Evolutionary conservation across 1,139 yeast species (phyloP), one percentile per base, ranked within the genome.

Genomic region (Sugiyamaella castrensis): DNA sequence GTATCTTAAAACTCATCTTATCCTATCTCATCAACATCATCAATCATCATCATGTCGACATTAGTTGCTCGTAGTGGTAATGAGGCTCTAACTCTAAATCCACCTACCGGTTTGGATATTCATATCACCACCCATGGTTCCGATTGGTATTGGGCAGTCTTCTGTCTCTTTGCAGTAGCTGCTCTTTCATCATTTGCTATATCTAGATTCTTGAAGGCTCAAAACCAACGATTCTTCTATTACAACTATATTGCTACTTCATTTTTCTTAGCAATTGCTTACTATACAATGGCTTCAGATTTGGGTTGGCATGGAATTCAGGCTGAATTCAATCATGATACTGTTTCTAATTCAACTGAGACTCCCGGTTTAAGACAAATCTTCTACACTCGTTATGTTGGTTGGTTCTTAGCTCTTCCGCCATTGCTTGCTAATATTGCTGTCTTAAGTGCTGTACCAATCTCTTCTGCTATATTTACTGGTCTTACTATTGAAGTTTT

Each of bases 61-160:
- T 29, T 42, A 16, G 11, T 36, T 7, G 31, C 29, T 27, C 12
- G 46, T 29, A 24, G 32, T 16, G 46, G 46, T 13, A 42, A 81
- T 65, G 67, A 74, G 47, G 87, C 84, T 15, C 64, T 79, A 37
- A 47, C 59, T 4, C 62, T 78, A 50, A 82, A 82, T 59, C 75
- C 80, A 2, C 63, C 74, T 11, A 44, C 62, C 7, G 66, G 63
- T 2, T 65, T 74, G 48, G 80, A 77, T 53, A 75, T 80, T 60
- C 79, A 77, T 52, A 57, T 82, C 42, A 80, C 85, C 15, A 55
- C 62, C 10, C 80, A 78, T 56, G 88, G 88, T 59, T 79, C 86
- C 7, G 79, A 79, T 63, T 82, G 87, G 87, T 72, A 79, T 56
- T 82, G 87, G 87, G 77, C 88, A 1, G 84, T 72, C 15, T 81